A percentile compares a stretch with the other conserved stretches of the same genome.
Evolutionary conservation across 2,329 filamentous ascomycete species (phyloP).

Genomic region (Paecilomyces sp.): DNA sequence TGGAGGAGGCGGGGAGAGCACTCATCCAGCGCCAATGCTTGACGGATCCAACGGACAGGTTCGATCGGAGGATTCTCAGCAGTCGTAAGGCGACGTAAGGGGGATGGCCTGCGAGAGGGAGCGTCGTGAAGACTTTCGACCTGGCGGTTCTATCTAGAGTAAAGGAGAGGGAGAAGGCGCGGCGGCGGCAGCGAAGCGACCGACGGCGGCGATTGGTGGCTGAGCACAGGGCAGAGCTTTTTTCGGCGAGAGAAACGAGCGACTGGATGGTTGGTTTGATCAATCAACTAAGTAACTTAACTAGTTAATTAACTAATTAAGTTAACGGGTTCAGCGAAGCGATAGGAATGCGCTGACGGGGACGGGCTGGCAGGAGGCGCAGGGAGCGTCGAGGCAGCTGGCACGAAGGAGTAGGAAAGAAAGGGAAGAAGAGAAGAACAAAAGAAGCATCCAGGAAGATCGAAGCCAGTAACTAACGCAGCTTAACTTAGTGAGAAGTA

Average conservation of each 20-base stretch:
- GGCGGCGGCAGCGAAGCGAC: not conserved
- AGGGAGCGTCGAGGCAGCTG: not conserved
- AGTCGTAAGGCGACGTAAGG: not conserved
- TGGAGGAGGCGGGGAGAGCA: conserved; percentile 27
- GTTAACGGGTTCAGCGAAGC: too few species aligned
- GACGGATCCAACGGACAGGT: not conserved
- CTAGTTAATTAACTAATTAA: too few species aligned
- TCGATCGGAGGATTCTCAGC: conserved; percentile 3
- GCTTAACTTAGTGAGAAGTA: too few species aligned
- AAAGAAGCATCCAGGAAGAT: too few species aligned
- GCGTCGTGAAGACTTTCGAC: not conserved
- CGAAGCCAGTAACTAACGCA: too few species aligned
- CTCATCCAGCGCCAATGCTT: conserved; percentile 26
- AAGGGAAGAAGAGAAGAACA: too few species aligned
- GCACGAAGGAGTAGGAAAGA: not conserved
- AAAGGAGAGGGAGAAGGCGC: not conserved
- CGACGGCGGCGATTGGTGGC: not conserved
- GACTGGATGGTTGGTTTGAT: not conserved
- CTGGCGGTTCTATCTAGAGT: conserved; percentile 4
- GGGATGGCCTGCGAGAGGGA: not conserved
- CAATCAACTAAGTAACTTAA: too few species aligned
- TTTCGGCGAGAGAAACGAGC: not conserved
- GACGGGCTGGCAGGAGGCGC: not conserved
- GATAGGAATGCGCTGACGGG: not conserved
- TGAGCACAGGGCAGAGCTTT: not conserved